Evolutionary conservation across 495 filamentous ascomycete genomes (phyloP), one percentile per base, ranked within the genome.

Genomic region (Geoglossum glabrum): DNA sequence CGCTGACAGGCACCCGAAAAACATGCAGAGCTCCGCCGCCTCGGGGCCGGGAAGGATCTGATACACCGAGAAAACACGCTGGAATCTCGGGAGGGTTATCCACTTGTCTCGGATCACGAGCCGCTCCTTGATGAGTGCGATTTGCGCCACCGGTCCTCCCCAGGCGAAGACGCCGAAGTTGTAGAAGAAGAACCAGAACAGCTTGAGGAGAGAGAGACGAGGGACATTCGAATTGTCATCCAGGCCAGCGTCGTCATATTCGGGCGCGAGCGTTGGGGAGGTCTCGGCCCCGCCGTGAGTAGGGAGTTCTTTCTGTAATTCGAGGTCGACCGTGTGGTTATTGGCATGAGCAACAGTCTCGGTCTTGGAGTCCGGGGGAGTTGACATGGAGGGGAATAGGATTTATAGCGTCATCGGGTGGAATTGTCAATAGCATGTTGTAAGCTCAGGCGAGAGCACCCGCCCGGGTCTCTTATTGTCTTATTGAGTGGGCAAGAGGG

Each of bases 161-260:
- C 68, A 70, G 21, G 68, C 66, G 56, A 70, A 70, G 47, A 68
- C 61, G 21, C 68, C 66, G 57, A 70, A 70, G 56, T 69, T 67
- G 49, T 64, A 66, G 60, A 70, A 70, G 61, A 70, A 70, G 50
- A 65, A 68, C 66, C 68, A 70, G 40, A 70, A 70, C 3, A 70
- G 63, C 25, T 56, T 51, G 1, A 54, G 47, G 15, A 66, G 57
- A 9, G 65, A 61, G 36, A 70, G 61, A 17, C 49, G 59, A 9
- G 68, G 68, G 19, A 68, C 66, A 52, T 65, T 65, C 15, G 66
- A 68, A 52, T 67, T 69, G 55, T 64, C 58, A 47, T 60, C 52
- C 15, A 60, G 21, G 25, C 31, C 31, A 11, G 31, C 31, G 31
- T 5, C n/a, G n/a, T n/a, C n/a, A n/a, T n/a, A n/a, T n/a, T n/a